Percentiles rank a stretch among this genome's conserved stretches.
Conservation (phyloP, 2,329 filamentous ascomycete genomes). For the Cladosporium sp. region DNA sequence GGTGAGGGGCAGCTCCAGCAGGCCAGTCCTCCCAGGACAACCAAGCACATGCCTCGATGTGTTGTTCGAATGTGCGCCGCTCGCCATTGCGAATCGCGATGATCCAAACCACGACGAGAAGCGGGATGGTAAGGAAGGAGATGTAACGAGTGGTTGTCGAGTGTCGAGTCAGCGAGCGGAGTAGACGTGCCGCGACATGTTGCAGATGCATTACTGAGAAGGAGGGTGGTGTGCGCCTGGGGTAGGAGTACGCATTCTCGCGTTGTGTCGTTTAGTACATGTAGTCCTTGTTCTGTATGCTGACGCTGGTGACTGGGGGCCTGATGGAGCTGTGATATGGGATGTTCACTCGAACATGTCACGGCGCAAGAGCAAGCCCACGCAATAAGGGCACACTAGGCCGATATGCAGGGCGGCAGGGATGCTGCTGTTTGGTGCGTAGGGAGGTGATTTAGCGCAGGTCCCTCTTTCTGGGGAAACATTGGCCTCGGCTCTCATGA, state of each 20-base stretch:
- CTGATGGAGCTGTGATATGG: not conserved
- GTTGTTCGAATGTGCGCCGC: conserved; percentile 71
- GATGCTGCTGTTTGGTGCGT: not conserved
- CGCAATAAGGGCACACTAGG: not conserved
- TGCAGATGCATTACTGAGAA: conserved; percentile 22
- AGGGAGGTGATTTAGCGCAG: not conserved
- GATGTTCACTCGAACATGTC: not conserved
- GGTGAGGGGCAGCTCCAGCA: conserved; percentile 74
- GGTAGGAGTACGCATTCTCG: conserved; percentile 13
- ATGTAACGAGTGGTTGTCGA: conserved; percentile 15
- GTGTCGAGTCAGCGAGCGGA: conserved; percentile 16
- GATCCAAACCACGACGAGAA: conserved; percentile 68
- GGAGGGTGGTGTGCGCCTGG: conserved; percentile 2
- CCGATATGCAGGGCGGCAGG: conserved; percentile 7
- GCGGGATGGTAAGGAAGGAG: conserved; percentile 40
- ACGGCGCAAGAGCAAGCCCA: not conserved
- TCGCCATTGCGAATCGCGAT: conserved; percentile 83
- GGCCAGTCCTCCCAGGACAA: conserved; percentile 91
- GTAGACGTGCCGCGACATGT: conserved; percentile 18
- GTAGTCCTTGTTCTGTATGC: not conserved
- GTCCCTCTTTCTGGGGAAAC: conserved; percentile 10
- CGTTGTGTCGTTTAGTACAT: not conserved
- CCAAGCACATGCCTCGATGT: conserved; percentile 76
- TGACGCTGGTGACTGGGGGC: not conserved
- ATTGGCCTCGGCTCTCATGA: not conserved